Evolutionary conservation across 768 basidiomycete species (phyloP).

Genomic region (Mycena polygramma): DNA sequence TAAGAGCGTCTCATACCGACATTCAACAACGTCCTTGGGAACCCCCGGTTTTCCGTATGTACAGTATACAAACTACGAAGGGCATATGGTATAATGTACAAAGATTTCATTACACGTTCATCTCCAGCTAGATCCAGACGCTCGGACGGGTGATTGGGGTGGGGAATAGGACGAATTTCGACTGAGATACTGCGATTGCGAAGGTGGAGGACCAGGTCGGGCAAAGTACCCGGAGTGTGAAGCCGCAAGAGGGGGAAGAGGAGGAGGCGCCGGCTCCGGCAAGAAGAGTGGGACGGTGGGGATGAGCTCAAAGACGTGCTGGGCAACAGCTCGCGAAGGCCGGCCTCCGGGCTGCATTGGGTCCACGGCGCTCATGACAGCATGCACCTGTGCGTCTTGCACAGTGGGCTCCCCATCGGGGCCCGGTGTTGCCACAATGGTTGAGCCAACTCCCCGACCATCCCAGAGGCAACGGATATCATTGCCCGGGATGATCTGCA

Average conservation of each 20-base stretch:
- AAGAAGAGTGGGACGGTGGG: constrained; percentile 30
- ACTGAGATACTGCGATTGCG: constrained; percentile 22
- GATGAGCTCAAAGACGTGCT: constrained; percentile 84
- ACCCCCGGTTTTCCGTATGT: constrained; percentile 8
- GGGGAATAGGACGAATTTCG: constrained; percentile 36
- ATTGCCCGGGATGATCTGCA: constrained; percentile 85
- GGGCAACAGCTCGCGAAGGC: constrained; percentile 66
- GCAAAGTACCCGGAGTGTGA: constrained; percentile 20
- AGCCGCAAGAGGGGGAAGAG: background rate
- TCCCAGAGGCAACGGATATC: constrained; percentile 94
- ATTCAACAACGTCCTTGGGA: background rate
- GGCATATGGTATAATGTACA: constrained; percentile 35
- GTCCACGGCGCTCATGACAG: constrained; percentile 79
- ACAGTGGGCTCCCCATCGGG: constrained; percentile 60
- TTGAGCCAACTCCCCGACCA: constrained; percentile 72
- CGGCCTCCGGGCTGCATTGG: constrained; percentile 56
- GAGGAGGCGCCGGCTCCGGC: constrained; percentile 9
- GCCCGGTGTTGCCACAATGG: constrained; percentile 71
- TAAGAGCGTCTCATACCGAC: background rate
- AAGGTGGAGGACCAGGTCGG: background rate
- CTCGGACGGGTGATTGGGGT: constrained; percentile 31
- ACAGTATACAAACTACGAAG: constrained; percentile 33
- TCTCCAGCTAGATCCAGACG: constrained; percentile 38
- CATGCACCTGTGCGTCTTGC: constrained; percentile 89
- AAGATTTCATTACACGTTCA: constrained; percentile 32